These are phyloP conservation scores for Neurospora cerealis DNA, from an alignment of 495 filamentous ascomycete species.

Conservation along the genomic window DNA sequence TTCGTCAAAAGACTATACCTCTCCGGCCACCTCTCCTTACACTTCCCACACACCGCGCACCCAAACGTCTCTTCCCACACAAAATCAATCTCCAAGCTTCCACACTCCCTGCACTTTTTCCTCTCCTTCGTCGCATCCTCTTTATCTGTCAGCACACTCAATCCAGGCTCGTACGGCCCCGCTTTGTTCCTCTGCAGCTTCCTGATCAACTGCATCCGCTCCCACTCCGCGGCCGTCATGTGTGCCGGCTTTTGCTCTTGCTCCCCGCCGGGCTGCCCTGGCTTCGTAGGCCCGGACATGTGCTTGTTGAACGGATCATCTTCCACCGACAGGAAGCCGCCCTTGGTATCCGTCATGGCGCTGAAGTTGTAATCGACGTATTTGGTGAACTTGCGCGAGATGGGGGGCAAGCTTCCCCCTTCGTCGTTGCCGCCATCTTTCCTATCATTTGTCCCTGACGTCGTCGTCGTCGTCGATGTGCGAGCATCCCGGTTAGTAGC, in stretches of 20 bases:
- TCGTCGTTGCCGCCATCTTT: constrained; percentile 40
- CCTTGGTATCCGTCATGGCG: constrained; percentile 96
- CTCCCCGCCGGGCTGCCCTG: constrained; percentile 18
- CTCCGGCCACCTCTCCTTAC: constrained; percentile 83
- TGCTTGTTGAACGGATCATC: constrained; percentile 86
- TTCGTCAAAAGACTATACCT: constrained; percentile 92
- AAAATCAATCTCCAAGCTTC: constrained; percentile 79
- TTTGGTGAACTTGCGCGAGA: constrained; percentile 61
- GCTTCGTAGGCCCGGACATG: constrained; percentile 40
- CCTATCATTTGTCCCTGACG: neutral
- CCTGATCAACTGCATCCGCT: constrained; percentile 60
- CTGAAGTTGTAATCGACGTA: constrained; percentile 96
- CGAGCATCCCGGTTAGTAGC: constrained; percentile 59
- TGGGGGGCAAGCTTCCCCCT: constrained; percentile 44
- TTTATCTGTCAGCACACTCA: constrained; percentile 53
- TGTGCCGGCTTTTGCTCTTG: constrained; percentile 64
- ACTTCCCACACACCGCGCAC: constrained; percentile 59
- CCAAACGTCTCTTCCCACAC: constrained; percentile 79
- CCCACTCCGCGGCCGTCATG: constrained; percentile 93
- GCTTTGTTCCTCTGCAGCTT: constrained; percentile 60
- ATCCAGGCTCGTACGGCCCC: constrained; percentile 77
- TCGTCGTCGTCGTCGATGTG: neutral
- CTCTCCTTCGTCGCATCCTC: constrained; percentile 37
- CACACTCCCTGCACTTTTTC: constrained; percentile 77
- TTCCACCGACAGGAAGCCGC: constrained; percentile 76